Evolutionary conservation across 1,139 yeast genomes (phyloP), one percentile per base, ranked within the genome.

Genomic region (Debaryomyces udenii): DNA sequence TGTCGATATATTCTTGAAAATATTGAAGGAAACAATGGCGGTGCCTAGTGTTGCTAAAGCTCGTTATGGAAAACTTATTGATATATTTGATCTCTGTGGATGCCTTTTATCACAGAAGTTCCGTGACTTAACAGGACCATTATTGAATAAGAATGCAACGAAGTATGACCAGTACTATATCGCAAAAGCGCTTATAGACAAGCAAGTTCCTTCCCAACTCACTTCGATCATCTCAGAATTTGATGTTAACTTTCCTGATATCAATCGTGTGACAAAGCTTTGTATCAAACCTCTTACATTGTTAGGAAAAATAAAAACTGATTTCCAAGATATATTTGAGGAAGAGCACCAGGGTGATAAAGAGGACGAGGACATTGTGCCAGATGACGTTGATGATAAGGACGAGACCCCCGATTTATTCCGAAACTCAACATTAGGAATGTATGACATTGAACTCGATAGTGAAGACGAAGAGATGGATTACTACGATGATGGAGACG

Each of bases 391-490:
- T 10, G 94, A 83, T 32, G 88, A 80, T 26, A 72, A 80, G 37
- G 94, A 86, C 37, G 95, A 87, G 41, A 79, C 90, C 0, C 91
- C 96, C 0, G 95, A 90, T 57, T 70, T 91, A 55, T 83, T 90
- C 62, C 74, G 85, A 39, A 89, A 91, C 57, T 90, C 97, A 0
- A 88, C 97, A 0, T 71, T 91, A 39, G 97, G 97, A 2, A 90
- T 91, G 96, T 91, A 86, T 57, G 97, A 91, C 53, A 83, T 87
- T 38, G 95, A 86, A 39, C 76, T 81, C 30, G 89, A 83, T 47
- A 82, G 84, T 40, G 91, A 85, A 35, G 73, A 57, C 5, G 70
- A 62, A 9, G 66, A 56, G 18, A 57, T 57, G 31, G 64, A 58
- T 23, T 61, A 60, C 22, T 68, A 58, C 24, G 71, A 67, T 37